Base-by-base conservation (phyloP, 2,329 filamentous ascomycete genomes). In the Ramularia endophylla region DNA sequence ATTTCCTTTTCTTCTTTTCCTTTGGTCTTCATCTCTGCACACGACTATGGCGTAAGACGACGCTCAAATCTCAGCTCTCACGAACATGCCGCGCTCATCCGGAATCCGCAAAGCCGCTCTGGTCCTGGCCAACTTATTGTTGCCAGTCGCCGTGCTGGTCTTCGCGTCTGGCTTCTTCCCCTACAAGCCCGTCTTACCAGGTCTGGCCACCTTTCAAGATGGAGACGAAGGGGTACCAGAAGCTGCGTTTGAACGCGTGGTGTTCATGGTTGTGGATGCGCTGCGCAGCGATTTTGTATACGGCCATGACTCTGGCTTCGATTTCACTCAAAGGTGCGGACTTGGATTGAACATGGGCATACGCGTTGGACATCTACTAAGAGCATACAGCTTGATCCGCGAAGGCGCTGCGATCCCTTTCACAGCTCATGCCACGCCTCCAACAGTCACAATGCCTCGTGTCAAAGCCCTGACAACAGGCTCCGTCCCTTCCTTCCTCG, bases 181-280 rank as follows among this genome's bases (percentile, higher is more conserved):
- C 6, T 95, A 97, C 67, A 98, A 98, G 60, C 88, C 92, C 2
- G 84, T 95, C 52, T 74, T 98, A 35, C 81, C 89, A 8, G 92
- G 92, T 3, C 70, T 95, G 34, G 89, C 92, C 12, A 56, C 51
- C 1, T 58, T 58, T 28, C 48, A 54, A 27, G 50, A 58, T 38
- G 43, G 40, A 12, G 37, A 27, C n/a, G 19, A 31, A 33, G 38
- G 27, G 28, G 73, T 73, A 5, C 80, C 84, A 3, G 65, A 72
- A 36, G 75, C 85, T 25, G 80, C 84, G 0, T 98, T 98, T 63
- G 81, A 97, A 65, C 88, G 83, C 57, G 72, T 97, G 39, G 73
- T 98, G 40, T 95, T 98, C 64, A 97, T 98, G 90, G 88, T 98
- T 5, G 85, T 98, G 19, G 92, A 98, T 75, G 90, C 92, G 17